Evolutionary conservation across 2,329 filamentous ascomycete species (phyloP).

Genomic region (Talaromyces funiculosus): DNA sequence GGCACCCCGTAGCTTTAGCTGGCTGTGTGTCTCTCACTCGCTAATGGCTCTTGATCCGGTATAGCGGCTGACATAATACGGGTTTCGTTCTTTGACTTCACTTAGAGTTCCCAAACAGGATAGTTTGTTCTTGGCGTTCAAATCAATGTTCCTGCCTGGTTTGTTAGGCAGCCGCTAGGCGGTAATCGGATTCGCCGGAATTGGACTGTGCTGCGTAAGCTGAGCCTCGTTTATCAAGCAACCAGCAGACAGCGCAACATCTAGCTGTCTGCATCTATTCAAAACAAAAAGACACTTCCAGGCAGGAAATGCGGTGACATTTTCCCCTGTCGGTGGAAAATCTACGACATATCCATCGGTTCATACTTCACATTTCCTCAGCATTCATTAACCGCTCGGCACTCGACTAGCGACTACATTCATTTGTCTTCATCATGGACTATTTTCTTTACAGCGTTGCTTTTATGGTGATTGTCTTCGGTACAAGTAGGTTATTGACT

Average conservation of each 20-base stretch:
- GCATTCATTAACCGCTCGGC: background rate
- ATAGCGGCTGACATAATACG: constrained; percentile 9
- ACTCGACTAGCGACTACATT: background rate
- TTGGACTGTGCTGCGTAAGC: background rate
- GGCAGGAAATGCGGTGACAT: constrained; percentile 4
- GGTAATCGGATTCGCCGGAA: constrained; percentile 8
- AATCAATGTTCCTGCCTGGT: background rate
- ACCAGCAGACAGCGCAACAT: background rate
- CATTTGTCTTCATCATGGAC: constrained; percentile 50
- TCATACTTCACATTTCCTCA: background rate
- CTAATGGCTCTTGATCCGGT: constrained; percentile 12
- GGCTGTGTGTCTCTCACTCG: constrained; percentile 12
- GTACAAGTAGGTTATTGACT: constrained; percentile 53
- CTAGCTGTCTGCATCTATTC: background rate
- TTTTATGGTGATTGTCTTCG: constrained; percentile 64
- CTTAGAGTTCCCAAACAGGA: background rate
- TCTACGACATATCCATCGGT: background rate
- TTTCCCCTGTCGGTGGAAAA: background rate
- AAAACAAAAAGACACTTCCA: background rate
- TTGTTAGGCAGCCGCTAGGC: background rate
- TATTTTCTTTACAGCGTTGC: constrained; percentile 75
- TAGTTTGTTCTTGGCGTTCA: background rate
- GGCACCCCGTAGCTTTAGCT: background rate
- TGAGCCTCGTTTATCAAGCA: background rate
- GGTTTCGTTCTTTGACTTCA: background rate